Base-by-base conservation (phyloP, 2,329 filamentous ascomycete genomes). In the Aspergillus thermomutatus region DNA sequence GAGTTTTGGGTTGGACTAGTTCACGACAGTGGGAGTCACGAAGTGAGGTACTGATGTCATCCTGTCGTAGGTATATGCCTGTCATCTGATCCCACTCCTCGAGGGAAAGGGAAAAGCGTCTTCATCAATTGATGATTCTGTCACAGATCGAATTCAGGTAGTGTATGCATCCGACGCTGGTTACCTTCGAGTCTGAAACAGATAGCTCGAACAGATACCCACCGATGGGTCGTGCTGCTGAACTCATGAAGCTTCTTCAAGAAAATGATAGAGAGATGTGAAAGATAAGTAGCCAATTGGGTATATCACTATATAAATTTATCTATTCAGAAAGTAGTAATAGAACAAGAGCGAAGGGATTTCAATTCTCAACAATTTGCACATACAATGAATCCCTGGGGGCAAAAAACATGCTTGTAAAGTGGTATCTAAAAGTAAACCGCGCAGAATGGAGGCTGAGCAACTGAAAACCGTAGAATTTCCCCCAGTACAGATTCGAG, bases 401-500 rank as follows among this genome's bases (percentile, higher is more conserved):
- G 45, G 40, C 43, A 40, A 41, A 49, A 37, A 9, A 25, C n/a
- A 37, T 23, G 19, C 5, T 37, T n/a, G 49, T 50, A 50, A 54
- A 43, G 31, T 31, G 46, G 53, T 46, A 46, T 46, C 43, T 46
- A 46, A 46, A 46, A 46, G 10, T 21, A 46, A 23, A 46, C 11
- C n/a, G 43, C 23, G 21, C 21, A 50, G 37, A 47, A 50, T 34
- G 21, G 37, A 55, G 47, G 31, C 25, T 45, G 40, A 49, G 49
- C 23, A 37, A 40, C 27, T 10, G 43, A 54, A 46, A 34, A 49
- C 31, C 41, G 46, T 53, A 49, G 56, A 54, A 41, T 60, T 53
- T 58, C 59, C 58, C 55, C 59, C 56, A 60, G 56, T 46, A 61
- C 50, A 57, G 57, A 64, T 60, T 56, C 66, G 45, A 60, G 55